A percentile compares a stretch with the other conserved stretches of the same genome.
These are phyloP conservation scores for Dioszegia crocea DNA, from an alignment of 768 basidiomycete genomes.

Conservation along the genomic window DNA sequence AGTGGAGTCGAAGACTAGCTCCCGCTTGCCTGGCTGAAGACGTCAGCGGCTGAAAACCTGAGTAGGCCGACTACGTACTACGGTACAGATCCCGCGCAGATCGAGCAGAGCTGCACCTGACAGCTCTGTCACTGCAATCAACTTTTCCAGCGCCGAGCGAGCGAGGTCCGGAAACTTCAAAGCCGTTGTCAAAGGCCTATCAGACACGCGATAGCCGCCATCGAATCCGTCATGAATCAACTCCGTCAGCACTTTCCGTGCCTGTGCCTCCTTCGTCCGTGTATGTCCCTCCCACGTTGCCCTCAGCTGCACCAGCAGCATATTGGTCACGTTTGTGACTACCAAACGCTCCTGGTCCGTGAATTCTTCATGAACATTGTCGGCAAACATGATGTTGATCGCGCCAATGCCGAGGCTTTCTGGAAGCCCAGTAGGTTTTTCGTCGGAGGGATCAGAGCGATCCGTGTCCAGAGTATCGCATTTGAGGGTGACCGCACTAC, in stretches of 20 bases:
- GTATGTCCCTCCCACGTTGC: conserved; percentile 38
- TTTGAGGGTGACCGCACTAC: conserved; percentile 16
- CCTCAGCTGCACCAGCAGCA: conserved; percentile 30
- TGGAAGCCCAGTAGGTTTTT: neutral
- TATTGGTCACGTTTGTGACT: conserved; percentile 17
- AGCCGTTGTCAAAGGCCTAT: neutral
- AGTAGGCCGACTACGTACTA: neutral
- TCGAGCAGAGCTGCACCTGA: neutral
- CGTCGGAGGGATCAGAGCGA: neutral
- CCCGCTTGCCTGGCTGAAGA: neutral
- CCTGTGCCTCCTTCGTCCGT: conserved; percentile 26
- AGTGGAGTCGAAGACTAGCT: neutral
- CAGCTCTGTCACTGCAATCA: neutral
- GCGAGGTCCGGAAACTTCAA: neutral
- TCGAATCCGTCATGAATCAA: conserved; percentile 1
- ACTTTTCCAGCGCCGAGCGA: neutral
- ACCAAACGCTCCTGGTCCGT: conserved; percentile 18
- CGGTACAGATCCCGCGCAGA: neutral
- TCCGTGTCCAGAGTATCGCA: conserved; percentile 7
- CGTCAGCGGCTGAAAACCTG: neutral
- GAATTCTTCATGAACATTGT: neutral
- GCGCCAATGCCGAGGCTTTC: conserved; percentile 13
- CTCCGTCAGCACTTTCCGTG: conserved; percentile 25
- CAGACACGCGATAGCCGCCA: neutral
- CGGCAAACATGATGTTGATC: conserved; percentile 21